phyloP scores from a whole-genome alignment of 257 asterid genomes.

The Echites panduratus region DNA sequence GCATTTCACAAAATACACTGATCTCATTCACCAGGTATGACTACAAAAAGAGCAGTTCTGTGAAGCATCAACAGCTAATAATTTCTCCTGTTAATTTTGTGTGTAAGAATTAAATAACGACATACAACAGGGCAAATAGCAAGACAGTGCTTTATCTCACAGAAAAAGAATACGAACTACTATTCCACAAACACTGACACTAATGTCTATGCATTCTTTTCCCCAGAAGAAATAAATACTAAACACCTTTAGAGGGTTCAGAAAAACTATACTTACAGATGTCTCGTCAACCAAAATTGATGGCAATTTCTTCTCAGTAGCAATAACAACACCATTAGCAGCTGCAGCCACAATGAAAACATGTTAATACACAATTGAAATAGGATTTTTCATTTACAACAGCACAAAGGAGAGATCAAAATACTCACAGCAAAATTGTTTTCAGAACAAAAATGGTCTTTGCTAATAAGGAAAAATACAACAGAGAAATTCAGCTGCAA shows the following conservation, averaged over 20 bases:
- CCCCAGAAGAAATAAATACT: too few relatives aligned
- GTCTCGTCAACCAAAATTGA: slow-evolving; percentile 96
- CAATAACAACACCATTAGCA: slow-evolving; percentile 98
- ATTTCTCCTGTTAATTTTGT: too few relatives aligned
- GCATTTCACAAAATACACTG: not conserved
- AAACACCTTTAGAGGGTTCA: not conserved
- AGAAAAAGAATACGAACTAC: not conserved
- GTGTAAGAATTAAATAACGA: too few relatives aligned
- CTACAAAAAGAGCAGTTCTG: too few relatives aligned
- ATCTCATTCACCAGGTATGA: too few relatives aligned
- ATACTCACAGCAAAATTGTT: not conserved
- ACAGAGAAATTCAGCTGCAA: not conserved
- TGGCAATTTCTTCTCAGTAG: slow-evolving; percentile 95
- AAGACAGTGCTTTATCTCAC: not conserved
- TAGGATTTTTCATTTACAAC: not conserved
- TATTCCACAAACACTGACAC: too few relatives aligned
- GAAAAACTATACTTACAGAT: slow-evolving; percentile 53
- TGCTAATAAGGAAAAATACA: not conserved
- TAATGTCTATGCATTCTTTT: too few relatives aligned
- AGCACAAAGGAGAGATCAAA: not conserved
- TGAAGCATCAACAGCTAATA: not conserved
- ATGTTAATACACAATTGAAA: not conserved
- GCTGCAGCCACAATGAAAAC: slow-evolving; percentile 46
- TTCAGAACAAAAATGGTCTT: not conserved
- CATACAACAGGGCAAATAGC: too few relatives aligned